phyloP scores from a whole-genome alignment of 1,139 yeast genomes.

The Keqinozyma sinolaborantium region DNA sequence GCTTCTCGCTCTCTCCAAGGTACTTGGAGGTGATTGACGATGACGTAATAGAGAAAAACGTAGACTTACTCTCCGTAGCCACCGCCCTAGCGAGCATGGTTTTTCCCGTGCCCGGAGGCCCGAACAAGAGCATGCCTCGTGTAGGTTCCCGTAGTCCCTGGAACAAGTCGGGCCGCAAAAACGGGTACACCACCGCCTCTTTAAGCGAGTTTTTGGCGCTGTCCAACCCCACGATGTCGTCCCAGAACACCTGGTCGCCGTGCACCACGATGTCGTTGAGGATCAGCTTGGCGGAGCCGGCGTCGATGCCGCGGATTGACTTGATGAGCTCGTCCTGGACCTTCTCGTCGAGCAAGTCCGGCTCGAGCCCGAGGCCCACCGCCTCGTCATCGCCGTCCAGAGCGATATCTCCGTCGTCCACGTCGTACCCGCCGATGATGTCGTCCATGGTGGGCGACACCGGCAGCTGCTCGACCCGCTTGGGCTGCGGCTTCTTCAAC shows the following conservation, averaged over 20 bases:
- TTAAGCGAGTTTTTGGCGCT: slow-evolving; percentile 85
- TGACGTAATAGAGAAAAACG: slow-evolving; percentile 90
- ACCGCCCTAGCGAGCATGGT: slow-evolving; percentile 98
- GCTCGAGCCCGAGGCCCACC: not conserved
- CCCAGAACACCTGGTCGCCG: slow-evolving; percentile 97
- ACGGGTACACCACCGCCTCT: slow-evolving; percentile 96
- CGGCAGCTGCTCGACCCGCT: slow-evolving; percentile 2
- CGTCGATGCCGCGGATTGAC: slow-evolving; percentile 41
- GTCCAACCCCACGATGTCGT: slow-evolving; percentile 92
- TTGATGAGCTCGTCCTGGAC: slow-evolving; percentile 57
- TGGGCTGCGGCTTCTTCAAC: slow-evolving; percentile 6
- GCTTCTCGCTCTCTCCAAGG: slow-evolving; percentile 91
- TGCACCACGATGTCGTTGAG: slow-evolving; percentile 87
- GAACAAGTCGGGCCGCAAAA: slow-evolving; percentile 88
- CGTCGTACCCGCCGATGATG: slow-evolving; percentile 20
- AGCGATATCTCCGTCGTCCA: slow-evolving; percentile 11
- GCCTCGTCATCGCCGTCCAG: slow-evolving; percentile 3
- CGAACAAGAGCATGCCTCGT: slow-evolving; percentile 91
- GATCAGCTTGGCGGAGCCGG: slow-evolving; percentile 54
- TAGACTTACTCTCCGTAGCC: slow-evolving; percentile 93
- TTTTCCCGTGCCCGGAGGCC: slow-evolving; percentile 98
- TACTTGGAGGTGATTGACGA: slow-evolving; percentile 90
- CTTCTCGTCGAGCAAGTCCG: slow-evolving; percentile 44
- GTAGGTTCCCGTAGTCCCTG: slow-evolving; percentile 94
- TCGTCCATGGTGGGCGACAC: slow-evolving; percentile 20